Evolutionary conservation across 176 grass and related monocot species (phyloP), one percentile per base, ranked within the genome.

Genomic region (Avena atlantica): DNA sequence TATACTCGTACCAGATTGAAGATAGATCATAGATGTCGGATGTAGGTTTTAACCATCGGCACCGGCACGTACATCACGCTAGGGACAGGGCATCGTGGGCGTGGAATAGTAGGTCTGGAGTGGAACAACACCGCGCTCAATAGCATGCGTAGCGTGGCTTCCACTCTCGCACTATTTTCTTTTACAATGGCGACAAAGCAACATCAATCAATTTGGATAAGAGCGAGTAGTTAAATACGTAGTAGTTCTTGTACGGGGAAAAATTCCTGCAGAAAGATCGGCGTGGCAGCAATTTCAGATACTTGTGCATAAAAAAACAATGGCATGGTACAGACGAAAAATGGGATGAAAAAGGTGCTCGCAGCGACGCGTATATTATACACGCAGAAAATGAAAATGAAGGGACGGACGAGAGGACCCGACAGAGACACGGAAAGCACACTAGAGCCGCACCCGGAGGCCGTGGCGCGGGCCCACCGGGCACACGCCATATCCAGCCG

Each of bases 371-470:
- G 16, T 37, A 69, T 69, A 31, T 69, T 69, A 69, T 9, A 16
- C 14, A 17, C 34, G 3, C 8, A 42, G 0, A n/a, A 19, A 25
- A 5, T 0, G 36, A 12, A 78, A n/a, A 0, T 0, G 17, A 15
- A 2, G 12, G 17, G 65, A 55, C 76, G 75, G 84, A 58, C 48
- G 82, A 14, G 34, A 31, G 57, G 57, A 31, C 47, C 56, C 60
- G 70, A 86, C 61, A 70, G 51, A 2, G 52, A 70, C 88, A 86
- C 83, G 79, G 62, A 86, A 70, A 17, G 71, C 70, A 50, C 70
- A 78, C 75, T 44, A 51, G 70, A 65, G 82, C 62, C 59, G 79
- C 79, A 75, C 70, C 34, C 55, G 44, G 63, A 59, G 37, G 37
- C 73, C 36, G 21, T 11, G 17, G 4, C 57, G 21, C 63, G 62